phyloP scores from a whole-genome alignment of 192 early-diverging fungal species.

The Coemansia biformis region DNA sequence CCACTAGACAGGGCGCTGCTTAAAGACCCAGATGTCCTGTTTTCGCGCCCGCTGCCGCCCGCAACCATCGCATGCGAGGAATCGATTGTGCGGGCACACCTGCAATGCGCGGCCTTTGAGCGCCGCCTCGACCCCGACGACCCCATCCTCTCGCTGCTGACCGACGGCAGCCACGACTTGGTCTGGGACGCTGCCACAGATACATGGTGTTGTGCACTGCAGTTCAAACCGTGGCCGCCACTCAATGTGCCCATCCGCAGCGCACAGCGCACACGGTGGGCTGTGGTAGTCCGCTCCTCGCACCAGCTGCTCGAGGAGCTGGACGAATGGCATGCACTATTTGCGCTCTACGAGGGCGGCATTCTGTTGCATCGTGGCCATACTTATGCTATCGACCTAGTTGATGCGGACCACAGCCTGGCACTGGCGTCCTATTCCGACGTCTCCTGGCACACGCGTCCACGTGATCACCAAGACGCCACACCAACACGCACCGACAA shows the following conservation, averaged over 20 bases:
- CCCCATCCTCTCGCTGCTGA: not conserved
- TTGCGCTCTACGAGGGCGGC: constrained; percentile 38
- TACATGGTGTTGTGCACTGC: constrained; percentile 14
- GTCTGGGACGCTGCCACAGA: constrained; percentile 10
- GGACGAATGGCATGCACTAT: constrained; percentile 23
- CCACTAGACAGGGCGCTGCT: constrained; percentile 54
- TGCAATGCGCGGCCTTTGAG: constrained; percentile 74
- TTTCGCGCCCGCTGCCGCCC: constrained; percentile 31
- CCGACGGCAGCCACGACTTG: not conserved
- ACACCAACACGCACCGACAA: not conserved
- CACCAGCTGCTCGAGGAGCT: constrained; percentile 13
- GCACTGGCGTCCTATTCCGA: constrained; percentile 16
- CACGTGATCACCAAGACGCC: constrained; percentile 4
- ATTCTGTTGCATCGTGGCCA: constrained; percentile 34
- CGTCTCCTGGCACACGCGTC: constrained; percentile 31
- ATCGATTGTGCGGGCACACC: constrained; percentile 50
- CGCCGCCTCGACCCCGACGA: constrained; percentile 6
- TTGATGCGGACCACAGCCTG: constrained; percentile 10
- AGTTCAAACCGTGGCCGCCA: constrained; percentile 35
- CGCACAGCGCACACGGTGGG: constrained; percentile 7
- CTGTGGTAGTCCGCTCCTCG: constrained; percentile 6
- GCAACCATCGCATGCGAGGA: constrained; percentile 36
- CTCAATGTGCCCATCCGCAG: constrained; percentile 28
- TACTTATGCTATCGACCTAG: constrained; percentile 20
- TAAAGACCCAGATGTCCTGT: constrained; percentile 49